A percentile compares a stretch with the other conserved stretches of the same genome.
phyloP scores from a whole-genome alignment of 169 alveolate species.

The Fabrea salina region DNA sequence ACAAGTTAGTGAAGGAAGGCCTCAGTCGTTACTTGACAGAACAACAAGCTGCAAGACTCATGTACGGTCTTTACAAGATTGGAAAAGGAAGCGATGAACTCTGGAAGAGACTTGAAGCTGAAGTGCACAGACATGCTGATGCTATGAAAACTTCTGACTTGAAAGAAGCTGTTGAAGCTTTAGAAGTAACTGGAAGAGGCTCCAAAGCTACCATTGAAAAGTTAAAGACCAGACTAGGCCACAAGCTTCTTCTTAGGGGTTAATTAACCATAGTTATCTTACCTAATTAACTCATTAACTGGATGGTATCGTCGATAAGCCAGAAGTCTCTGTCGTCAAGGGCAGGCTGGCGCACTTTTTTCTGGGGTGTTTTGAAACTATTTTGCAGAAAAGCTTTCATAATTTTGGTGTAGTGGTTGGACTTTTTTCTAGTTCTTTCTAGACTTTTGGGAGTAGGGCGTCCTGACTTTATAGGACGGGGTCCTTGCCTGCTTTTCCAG shows the following conservation, averaged over 20 bases:
- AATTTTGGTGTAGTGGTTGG: slow-evolving; percentile 5
- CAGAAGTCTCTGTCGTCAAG: background rate
- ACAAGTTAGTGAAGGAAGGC: slow-evolving; percentile 1
- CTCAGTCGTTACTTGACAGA: slow-evolving; percentile 18
- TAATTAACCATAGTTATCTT: too few species aligned
- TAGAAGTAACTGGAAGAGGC: slow-evolving; percentile 25
- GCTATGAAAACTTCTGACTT: background rate
- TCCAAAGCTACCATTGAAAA: background rate
- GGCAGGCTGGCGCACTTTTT: background rate
- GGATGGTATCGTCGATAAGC: slow-evolving; percentile 10
- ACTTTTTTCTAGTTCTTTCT: background rate
- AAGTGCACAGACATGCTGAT: background rate
- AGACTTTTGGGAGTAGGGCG: background rate
- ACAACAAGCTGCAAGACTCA: slow-evolving; percentile 7
- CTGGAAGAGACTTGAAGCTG: slow-evolving; percentile 27
- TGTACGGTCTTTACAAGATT: background rate
- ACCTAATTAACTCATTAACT: background rate
- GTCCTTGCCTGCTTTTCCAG: background rate
- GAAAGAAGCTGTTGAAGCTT: background rate
- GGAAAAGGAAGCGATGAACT: slow-evolving; percentile 5
- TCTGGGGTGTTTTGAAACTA: background rate
- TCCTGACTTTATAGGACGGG: background rate
- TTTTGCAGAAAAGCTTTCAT: background rate
- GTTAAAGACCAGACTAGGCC: too few species aligned
- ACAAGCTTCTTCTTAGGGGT: too few species aligned